Base-by-base conservation (phyloP, 2,329 filamentous ascomycete genomes). In the Eurotiales sp. region DNA sequence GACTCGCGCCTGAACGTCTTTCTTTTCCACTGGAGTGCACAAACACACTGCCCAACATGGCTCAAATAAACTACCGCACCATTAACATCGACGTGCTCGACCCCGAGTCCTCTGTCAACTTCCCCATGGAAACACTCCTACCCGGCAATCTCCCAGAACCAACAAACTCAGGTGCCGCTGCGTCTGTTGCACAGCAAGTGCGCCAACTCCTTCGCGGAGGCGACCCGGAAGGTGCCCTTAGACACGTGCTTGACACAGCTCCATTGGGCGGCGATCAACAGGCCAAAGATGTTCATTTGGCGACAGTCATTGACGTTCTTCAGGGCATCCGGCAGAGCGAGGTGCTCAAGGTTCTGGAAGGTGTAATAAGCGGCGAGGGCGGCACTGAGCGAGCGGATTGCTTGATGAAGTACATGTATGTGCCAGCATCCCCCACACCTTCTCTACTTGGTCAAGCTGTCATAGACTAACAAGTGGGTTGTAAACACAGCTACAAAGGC, bases 401-500 rank as follows among this genome's bases (percentile, higher is more conserved):
- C 46, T 76, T 99, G 69, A 96, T 96, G 88, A 99, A 99, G 77
- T 99, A 96, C 74, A 78, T 96, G 84, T 96, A 82, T 64, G 87
- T 78, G 39, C 52, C 40, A 37, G 42, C n/a, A n/a, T 37, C 41
- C 43, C 25, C 23, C 51, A 41, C 19, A 15, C 30, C 40, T 37
- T 22, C n/a, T 29, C 3, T 25, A 1, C 22, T 43, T 19, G 21
- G 19, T 8, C 11, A 14, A 19, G n/a, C 14, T 42, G 8, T 32
- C 4, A 39, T 46, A 15, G 30, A 52, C 37, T 55, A 39, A 53
- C 17, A 15, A n/a, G 8, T 11, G 25, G 48, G 10, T 36, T 42
- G 41, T n/a, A 45, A 55, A 50, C 61, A 8, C 15, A 92, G 88
- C 63, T 93, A 95, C 80, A 96, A 95, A 76, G 91, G 91, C 61